Percentiles rank a stretch among this genome's conserved stretches.
Conservation (phyloP, 2,329 filamentous ascomycete genomes). For the Colletotrichum scovillei region DNA sequence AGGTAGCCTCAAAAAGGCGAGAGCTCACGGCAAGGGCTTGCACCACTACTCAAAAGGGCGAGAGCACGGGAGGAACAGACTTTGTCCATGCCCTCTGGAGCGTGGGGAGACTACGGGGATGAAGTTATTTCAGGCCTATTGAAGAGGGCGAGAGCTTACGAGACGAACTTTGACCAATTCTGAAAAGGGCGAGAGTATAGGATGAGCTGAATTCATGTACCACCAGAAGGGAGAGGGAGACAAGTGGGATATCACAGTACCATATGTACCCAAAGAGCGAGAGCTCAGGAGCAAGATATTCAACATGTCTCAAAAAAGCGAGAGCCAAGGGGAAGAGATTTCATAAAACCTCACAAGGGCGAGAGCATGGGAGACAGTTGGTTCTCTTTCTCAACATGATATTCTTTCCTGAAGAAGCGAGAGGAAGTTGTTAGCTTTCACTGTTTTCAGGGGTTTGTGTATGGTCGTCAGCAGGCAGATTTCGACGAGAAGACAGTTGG, state of each 20-base stretch:
- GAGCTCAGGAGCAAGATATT: no score
- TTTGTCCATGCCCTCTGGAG: background rate
- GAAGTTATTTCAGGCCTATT: background rate
- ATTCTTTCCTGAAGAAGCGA: background rate
- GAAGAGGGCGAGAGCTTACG: background rate
- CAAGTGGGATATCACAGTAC: no score
- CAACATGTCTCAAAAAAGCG: no score
- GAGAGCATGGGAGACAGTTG: background rate
- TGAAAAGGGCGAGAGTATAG: no score
- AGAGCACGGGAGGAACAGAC: background rate
- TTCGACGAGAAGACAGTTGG: background rate
- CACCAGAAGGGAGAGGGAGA: no score
- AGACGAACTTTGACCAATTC: background rate
- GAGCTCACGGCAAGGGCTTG: background rate
- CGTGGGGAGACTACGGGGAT: no score
- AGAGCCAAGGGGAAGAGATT: background rate
- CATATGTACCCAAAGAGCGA: no score
- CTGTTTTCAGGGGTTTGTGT: background rate
- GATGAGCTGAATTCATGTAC: no score
- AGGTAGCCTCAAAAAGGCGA: background rate
- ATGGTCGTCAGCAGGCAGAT: background rate
- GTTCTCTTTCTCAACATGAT: background rate
- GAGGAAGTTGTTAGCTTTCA: background rate
- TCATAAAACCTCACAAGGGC: background rate
- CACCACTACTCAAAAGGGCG: background rate